Percentiles rank a stretch among this genome's conserved stretches.
Conservation (phyloP, 495 filamentous ascomycete genomes). For the Xylaria venustula region DNA sequence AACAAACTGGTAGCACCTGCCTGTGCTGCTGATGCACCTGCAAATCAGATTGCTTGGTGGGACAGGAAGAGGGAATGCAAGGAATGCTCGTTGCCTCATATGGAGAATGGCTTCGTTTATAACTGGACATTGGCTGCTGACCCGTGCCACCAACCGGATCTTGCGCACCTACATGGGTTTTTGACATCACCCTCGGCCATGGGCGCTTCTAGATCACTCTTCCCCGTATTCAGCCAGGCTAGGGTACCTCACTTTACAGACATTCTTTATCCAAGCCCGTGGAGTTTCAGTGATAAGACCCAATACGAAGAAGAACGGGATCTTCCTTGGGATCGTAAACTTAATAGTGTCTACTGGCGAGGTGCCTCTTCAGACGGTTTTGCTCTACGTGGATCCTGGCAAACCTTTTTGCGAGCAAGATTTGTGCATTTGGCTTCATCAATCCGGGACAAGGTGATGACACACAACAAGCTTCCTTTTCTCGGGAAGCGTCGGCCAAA, state of each 20-base stretch:
- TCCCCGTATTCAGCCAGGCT: slow-evolving; percentile 74
- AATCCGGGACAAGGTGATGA: slow-evolving; percentile 21
- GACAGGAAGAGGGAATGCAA: slow-evolving; percentile 57
- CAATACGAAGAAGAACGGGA: slow-evolving; percentile 54
- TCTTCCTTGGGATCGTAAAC: slow-evolving; percentile 52
- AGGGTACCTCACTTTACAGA: slow-evolving; percentile 61
- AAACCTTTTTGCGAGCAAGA: slow-evolving; percentile 54
- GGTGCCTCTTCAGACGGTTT: slow-evolving; percentile 45
- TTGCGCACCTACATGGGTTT: slow-evolving; percentile 69
- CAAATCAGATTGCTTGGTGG: slow-evolving; percentile 49
- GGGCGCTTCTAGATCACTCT: slow-evolving; percentile 58
- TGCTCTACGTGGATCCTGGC: slow-evolving; percentile 34
- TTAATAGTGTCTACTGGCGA: slow-evolving; percentile 61
- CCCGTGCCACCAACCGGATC: slow-evolving; percentile 77
- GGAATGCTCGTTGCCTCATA: slow-evolving; percentile 63
- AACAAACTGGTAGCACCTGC: slow-evolving; percentile 47
- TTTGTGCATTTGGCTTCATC: slow-evolving; percentile 60
- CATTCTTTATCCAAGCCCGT: slow-evolving; percentile 69
- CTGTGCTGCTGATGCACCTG: slow-evolving; percentile 58
- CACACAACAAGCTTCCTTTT: slow-evolving; percentile 16
- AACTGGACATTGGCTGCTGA: slow-evolving; percentile 64
- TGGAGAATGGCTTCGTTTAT: slow-evolving; percentile 60
- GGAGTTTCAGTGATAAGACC: slow-evolving; percentile 60
- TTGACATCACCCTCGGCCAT: slow-evolving; percentile 62
- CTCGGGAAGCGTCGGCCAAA: background rate